Evolutionary conservation across 768 basidiomycete genomes (phyloP).

Genomic region (Pulveroboletus sp.): DNA sequence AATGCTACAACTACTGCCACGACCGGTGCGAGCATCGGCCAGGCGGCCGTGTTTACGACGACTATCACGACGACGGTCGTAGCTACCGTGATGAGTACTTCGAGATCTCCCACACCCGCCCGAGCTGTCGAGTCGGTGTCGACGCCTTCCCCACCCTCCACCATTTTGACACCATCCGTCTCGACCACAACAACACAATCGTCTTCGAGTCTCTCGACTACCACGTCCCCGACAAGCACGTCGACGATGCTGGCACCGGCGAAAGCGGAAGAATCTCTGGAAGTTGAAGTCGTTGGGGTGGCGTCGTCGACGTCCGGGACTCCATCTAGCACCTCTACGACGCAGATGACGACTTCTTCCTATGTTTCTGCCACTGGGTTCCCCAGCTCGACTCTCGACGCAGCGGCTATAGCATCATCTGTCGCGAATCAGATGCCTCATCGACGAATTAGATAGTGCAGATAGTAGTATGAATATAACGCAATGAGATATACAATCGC

Average conservation of each 20-base stretch:
- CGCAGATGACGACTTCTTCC: neutral
- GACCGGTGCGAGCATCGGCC: neutral
- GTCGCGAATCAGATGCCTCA: conserved; percentile 9
- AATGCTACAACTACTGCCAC: neutral
- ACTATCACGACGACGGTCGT: conserved; percentile 27
- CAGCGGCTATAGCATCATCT: conserved; percentile 19
- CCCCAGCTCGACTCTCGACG: conserved; percentile 5
- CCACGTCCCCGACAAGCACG: neutral
- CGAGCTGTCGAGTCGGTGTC: conserved; percentile 17
- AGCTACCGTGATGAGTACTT: conserved; percentile 8
- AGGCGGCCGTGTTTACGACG: conserved; percentile 17
- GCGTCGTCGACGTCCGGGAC: neutral
- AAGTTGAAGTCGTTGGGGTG: conserved; percentile 20
- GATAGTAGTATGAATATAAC: no score
- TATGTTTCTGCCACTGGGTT: conserved; percentile 7
- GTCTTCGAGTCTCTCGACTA: neutral
- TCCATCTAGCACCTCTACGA: neutral
- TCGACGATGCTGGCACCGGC: neutral
- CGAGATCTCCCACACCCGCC: conserved; percentile 9
- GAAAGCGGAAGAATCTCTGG: conserved; percentile 14
- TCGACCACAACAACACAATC: conserved; percentile 2
- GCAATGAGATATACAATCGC: no score
- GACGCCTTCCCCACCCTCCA: neutral
- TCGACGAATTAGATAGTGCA: no score
- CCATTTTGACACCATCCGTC: neutral